Percentiles rank a stretch among this genome's conserved stretches.
phyloP scores from a whole-genome alignment of 2,329 filamentous ascomycete genomes.

The Trichoderma endophyticum region DNA sequence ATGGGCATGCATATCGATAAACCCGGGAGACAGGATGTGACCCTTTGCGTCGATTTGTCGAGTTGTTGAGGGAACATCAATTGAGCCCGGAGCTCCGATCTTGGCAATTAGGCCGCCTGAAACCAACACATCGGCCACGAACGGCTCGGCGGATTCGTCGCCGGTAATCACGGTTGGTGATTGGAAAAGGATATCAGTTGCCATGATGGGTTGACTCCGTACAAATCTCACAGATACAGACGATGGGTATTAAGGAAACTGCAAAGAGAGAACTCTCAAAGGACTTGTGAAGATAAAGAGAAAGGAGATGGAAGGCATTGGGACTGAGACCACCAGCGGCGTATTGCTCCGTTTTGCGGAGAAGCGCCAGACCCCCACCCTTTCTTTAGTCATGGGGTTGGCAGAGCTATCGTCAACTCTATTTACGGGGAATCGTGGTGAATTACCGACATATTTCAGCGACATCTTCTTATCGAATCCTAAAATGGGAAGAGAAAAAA shows the following conservation, averaged over 20 bases:
- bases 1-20: constrained; percentile 29
- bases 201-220: not conserved
- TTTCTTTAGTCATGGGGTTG: constrained; percentile 6
- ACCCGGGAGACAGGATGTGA: constrained; percentile 24
- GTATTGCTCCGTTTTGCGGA: not conserved
- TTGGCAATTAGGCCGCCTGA: constrained; percentile 22
- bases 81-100: constrained; percentile 21
- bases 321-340: not conserved
- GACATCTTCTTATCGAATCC: not conserved
- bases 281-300: not conserved
- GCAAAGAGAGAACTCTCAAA: not conserved
- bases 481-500: not conserved
- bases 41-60: constrained; percentile 23
- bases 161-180: constrained; percentile 25
- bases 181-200: constrained; percentile 22
- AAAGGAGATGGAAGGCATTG: not conserved
- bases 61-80: constrained; percentile 15
- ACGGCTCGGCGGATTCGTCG: constrained; percentile 22
- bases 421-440: not conserved
- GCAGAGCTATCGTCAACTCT: not conserved
- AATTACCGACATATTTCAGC: not conserved
- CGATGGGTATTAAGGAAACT: not conserved
- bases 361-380: constrained; percentile 7
- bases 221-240: not conserved
- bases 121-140: constrained; percentile 25